Evolutionary conservation across 495 filamentous ascomycete species (phyloP).

Genomic region (Hyphodiscus hymeniophilus): DNA sequence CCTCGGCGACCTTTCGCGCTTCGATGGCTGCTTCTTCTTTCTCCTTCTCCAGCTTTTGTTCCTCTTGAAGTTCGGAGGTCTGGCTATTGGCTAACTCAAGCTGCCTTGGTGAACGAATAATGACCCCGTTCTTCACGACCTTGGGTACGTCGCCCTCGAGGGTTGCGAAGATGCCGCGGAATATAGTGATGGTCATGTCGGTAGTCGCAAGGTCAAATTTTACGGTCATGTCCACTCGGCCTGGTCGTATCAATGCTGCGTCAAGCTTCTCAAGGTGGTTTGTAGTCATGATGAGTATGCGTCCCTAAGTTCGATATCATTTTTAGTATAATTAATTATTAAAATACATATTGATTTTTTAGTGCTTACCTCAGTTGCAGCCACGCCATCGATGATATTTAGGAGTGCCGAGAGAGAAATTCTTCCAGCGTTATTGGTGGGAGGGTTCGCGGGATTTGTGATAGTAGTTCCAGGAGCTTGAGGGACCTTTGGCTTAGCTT

Average conservation of each 20-base stretch:
- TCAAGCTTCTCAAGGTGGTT: conserved; percentile 74
- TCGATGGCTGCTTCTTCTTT: conserved; percentile 3
- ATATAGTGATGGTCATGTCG: conserved; percentile 23
- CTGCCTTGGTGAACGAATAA: conserved; percentile 3
- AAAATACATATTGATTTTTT: too few species aligned
- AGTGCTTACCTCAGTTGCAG: conserved; percentile 63
- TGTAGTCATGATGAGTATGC: conserved; percentile 79
- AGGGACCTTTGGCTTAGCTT: conserved; percentile 9
- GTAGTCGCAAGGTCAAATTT: conserved; percentile 48
- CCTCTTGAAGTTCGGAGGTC: neutral
- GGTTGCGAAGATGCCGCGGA: conserved; percentile 21
- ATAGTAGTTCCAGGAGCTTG: conserved; percentile 6
- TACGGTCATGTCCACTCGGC: conserved; percentile 69
- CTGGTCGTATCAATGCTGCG: conserved; percentile 65
- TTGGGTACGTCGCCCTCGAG: conserved; percentile 21
- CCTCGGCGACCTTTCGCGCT: conserved; percentile 27
- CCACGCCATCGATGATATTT: conserved; percentile 77
- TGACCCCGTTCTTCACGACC: neutral
- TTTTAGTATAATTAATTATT: too few species aligned
- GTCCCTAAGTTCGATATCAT: too few species aligned
- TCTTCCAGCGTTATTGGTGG: conserved; percentile 21
- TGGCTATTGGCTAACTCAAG: too few species aligned
- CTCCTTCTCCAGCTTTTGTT: neutral
- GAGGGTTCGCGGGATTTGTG: neutral
- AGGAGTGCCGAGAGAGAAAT: conserved; percentile 68